Evolutionary conservation across 2,329 filamentous ascomycete genomes (phyloP), one percentile per base, ranked within the genome.

Genomic region (Microcyclospora pomicola): DNA sequence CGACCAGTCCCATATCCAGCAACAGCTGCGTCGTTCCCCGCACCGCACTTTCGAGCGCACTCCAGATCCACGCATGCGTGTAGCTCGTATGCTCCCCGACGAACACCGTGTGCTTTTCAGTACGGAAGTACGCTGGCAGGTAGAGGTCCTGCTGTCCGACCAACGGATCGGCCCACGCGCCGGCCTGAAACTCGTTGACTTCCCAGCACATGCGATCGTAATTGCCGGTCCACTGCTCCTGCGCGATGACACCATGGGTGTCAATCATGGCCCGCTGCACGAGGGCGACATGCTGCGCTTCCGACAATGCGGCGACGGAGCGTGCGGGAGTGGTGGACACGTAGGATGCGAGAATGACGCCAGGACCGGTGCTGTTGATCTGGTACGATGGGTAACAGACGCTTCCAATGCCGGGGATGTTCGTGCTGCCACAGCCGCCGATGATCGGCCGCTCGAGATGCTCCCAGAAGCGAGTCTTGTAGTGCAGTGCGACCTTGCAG

Each of bases 81-180:
- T 77, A 81, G 6, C 69, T 73, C 0, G 78, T 82, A 51, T 82
- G 77, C 54, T 83, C 79, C 2, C 52, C 52, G 2, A 54, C 63
- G 42, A 82, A 81, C 27, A 82, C 73, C n/a, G 77, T 75, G 34
- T 77, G 73, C 44, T 68, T 69, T 55, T 83, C 73, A 0, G 77
- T 82, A 52, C 76, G 71, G 50, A 79, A 82, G 51, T 81, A 84
- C n/a, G 78, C 73, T 0, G 80, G 79, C 7, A 84, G 62, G 47
- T 79, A 84, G 15, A 82, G 51, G 46, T 79, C 68, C 50, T 84
- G 78, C 59, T 82, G 76, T 0, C 77, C 77, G 0, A 75, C 62
- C 0, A 64, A 58, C 1, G 79, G 50, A 7, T 37, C 41, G 1
- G 71, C 71, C 78, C 77, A 84, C 6, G 71, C 70, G 4, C 72